A percentile compares a stretch with the other conserved stretches of the same genome.
Evolutionary conservation across 75 land plant genomes (phyloP).

Genomic region (Pinus tabuliformis): DNA sequence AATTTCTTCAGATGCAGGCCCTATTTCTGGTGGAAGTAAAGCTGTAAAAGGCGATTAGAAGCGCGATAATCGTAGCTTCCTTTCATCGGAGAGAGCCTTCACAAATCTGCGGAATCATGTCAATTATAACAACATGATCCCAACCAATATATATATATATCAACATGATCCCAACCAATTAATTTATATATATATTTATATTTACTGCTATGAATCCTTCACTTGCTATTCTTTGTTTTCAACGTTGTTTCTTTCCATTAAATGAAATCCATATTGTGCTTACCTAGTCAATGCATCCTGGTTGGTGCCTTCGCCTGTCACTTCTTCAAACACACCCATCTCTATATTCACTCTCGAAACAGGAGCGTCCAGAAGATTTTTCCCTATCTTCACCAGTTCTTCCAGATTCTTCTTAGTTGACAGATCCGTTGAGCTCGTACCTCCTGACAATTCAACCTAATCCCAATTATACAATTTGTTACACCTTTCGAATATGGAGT

Average conservation of each 20-base stretch:
- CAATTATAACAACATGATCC: background rate
- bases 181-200: background rate
- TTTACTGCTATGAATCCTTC: background rate
- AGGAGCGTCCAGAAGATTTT: background rate
- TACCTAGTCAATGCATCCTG: constrained; percentile 8
- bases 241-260: too few species aligned
- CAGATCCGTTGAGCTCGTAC: background rate
- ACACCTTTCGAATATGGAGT: background rate
- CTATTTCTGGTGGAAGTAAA: too few species aligned
- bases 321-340: constrained; percentile 11
- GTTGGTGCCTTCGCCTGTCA: constrained; percentile 12
- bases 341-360: constrained; percentile 13
- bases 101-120: background rate
- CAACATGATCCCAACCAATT: background rate
- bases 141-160: too few species aligned
- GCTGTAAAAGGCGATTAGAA: too few species aligned
- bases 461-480: background rate
- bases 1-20: too few species aligned
- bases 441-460: too few species aligned
- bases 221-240: too few species aligned
- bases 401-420: constrained; percentile 10
- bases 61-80: too few species aligned
- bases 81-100: background rate
- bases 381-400: constrained; percentile 6
- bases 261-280: too few species aligned